phyloP scores from a whole-genome alignment of 2,329 filamentous ascomycete genomes.

The Penicillium sp. region DNA sequence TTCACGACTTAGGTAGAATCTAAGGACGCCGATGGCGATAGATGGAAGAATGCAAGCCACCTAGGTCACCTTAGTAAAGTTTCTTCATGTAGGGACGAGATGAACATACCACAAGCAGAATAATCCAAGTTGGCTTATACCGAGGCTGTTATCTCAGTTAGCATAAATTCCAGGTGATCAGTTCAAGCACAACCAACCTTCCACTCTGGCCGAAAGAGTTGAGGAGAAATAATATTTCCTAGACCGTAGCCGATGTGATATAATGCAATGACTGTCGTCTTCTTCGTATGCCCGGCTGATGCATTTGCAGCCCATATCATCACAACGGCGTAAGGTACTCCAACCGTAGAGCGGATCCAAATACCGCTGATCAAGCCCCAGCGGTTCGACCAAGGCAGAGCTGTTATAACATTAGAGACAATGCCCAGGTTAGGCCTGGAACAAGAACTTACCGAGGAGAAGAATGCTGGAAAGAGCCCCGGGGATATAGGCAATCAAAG shows the following conservation, averaged over 20 bases:
- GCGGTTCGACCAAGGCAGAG: conserved; percentile 43
- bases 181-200: conserved; percentile 18
- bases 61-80: conserved; percentile 32
- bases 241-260: conserved; percentile 42
- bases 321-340: conserved; percentile 44
- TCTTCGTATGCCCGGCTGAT: conserved; percentile 49
- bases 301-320: conserved; percentile 47
- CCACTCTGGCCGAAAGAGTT: conserved; percentile 45
- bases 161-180: neutral
- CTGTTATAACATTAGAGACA: neutral
- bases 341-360: conserved; percentile 44
- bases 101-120: conserved; percentile 37
- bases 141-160: conserved; percentile 15
- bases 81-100: conserved; percentile 32
- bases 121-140: conserved; percentile 28
- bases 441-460: conserved; percentile 26
- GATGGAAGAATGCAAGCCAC: conserved; percentile 45
- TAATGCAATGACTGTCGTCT: conserved; percentile 38
- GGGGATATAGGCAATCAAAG: conserved; percentile 38
- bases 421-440: neutral
- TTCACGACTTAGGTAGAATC: conserved; percentile 46
- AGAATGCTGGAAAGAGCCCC: conserved; percentile 43
- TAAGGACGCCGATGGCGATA: conserved; percentile 45
- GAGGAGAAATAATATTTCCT: conserved; percentile 50
- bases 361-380: conserved; percentile 43